phyloP scores from a whole-genome alignment of 164 flowering plant genomes.

The Aristolochia californica region DNA sequence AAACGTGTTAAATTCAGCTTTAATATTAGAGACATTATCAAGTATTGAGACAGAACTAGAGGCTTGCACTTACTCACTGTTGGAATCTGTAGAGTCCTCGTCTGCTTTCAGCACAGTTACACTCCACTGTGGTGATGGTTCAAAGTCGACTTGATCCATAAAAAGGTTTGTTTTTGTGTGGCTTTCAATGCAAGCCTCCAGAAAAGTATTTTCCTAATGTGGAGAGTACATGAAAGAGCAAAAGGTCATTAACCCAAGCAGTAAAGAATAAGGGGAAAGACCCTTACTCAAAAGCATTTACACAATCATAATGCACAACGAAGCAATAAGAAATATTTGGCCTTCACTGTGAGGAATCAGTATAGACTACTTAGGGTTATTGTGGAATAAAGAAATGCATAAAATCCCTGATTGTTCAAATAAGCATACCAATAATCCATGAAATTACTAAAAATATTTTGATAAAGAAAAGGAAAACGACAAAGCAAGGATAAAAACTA shows the following conservation, averaged over 20 bases:
- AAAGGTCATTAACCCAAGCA: not conserved
- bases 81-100: constrained; percentile 27
- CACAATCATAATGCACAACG: too few species aligned
- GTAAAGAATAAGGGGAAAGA: not conserved
- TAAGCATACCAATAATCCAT: too few species aligned
- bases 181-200: constrained; percentile 95
- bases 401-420: too few species aligned
- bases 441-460: too few species aligned
- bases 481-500: too few species aligned
- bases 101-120: constrained; percentile 54
- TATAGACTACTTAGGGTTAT: too few species aligned
- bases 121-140: constrained; percentile 73
- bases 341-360: too few species aligned
- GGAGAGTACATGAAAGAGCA: constrained; percentile 1
- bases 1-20: too few species aligned
- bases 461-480: too few species aligned
- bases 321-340: too few species aligned
- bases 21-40: not conserved
- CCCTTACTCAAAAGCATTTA: too few species aligned
- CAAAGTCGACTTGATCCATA: constrained; percentile 99
- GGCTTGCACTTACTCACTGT: constrained; percentile 3
- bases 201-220: constrained; percentile 68
- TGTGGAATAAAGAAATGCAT: too few species aligned
- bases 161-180: constrained; percentile 88
- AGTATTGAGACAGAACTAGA: not conserved